These are phyloP conservation scores for Colletotrichum scovillei DNA, from an alignment of 2,329 filamentous ascomycete species.

Conservation along the genomic window DNA sequence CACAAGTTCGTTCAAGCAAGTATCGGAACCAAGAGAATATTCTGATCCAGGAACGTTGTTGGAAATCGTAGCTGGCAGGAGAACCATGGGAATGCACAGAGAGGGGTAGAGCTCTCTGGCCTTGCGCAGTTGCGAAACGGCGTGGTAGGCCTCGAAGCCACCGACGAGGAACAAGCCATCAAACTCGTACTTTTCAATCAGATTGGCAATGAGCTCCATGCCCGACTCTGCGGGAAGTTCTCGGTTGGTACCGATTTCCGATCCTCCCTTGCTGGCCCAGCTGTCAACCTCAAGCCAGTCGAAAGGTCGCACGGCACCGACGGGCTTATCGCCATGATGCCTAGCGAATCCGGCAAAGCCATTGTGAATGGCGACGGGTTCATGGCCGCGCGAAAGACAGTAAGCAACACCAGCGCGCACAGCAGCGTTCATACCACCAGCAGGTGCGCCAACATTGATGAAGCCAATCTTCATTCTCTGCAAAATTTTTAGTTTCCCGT, in stretches of 20 bases:
- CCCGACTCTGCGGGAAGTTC: constrained; percentile 88
- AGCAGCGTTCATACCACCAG: constrained; percentile 98
- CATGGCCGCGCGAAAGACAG: constrained; percentile 91
- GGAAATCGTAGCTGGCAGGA: constrained; percentile 96
- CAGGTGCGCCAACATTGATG: constrained; percentile 95
- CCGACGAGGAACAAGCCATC: constrained; percentile 93
- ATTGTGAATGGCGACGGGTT: constrained; percentile 92
- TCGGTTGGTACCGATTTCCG: constrained; percentile 97
- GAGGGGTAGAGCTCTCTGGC: constrained; percentile 82
- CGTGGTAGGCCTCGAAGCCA: constrained; percentile 96
- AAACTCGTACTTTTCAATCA: constrained; percentile 88
- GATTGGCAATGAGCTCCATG: constrained; percentile 82
- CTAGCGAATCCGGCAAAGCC: constrained; percentile 94
- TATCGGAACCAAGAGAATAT: constrained; percentile 96
- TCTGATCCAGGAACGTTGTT: constrained; percentile 99
- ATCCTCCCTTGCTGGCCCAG: constrained; percentile 97
- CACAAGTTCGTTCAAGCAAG: constrained; percentile 94
- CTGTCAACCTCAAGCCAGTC: constrained; percentile 93
- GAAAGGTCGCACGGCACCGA: constrained; percentile 86
- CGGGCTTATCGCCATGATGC: constrained; percentile 85
- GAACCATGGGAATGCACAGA: constrained; percentile 91
- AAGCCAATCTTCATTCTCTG: constrained; percentile 93
- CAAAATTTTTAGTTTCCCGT: constrained; percentile 42
- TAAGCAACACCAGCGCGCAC: constrained; percentile 94
- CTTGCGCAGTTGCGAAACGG: constrained; percentile 86